Evolutionary conservation across 2,329 filamentous ascomycete genomes (phyloP), one percentile per base, ranked within the genome.

Genomic region (Exophiala dermatitidis): DNA sequence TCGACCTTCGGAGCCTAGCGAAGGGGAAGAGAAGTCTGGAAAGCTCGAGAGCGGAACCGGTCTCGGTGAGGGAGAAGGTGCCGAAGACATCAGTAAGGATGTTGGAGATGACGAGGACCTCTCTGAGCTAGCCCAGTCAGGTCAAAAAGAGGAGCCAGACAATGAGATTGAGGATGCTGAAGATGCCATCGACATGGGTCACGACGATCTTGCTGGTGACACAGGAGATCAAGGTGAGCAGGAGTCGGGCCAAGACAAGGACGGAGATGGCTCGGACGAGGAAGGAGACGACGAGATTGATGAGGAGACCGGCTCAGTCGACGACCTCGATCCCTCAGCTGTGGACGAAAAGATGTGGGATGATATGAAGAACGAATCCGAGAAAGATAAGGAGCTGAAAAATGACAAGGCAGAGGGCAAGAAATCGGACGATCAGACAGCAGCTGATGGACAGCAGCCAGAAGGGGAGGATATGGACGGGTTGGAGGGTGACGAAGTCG

Each of bases 341-440:
- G 86, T 97, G 1, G 94, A 98, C 67, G 94, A 98, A 73, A 98
- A 97, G 76, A 90, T 97, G 80, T 98, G 93, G 93, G 90, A 98
- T 69, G 90, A 90, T 37, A 83, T 84, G 43, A 60, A 60, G 46
- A 61, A 60, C 31, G 58, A 63, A 42, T 72, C 73, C 36, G 84
- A 85, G 45, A 79, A 90, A 42, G 71, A 75, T 52, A 75, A 74
- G 53, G 83, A 90, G 45, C 83, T 86, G 1, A 86, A 91, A 45
- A 93, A 93, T 62, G 86, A 96, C 71, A 62, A 80, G 71, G 60
- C 75, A 62, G 70, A 77, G 71, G 73, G 79, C 43, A 64, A 68
- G 7, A 69, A 78, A 40, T 67, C 74, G 28, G 71, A 88, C 54
- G 74, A 86, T 19, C 84, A 88, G 64, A 69, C 72, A 5, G 71